A percentile compares a stretch with the other conserved stretches of the same genome.
Evolutionary conservation across 371 early-diverging fungal species (phyloP).

Genomic region (Saksenaea vasiformis): DNA sequence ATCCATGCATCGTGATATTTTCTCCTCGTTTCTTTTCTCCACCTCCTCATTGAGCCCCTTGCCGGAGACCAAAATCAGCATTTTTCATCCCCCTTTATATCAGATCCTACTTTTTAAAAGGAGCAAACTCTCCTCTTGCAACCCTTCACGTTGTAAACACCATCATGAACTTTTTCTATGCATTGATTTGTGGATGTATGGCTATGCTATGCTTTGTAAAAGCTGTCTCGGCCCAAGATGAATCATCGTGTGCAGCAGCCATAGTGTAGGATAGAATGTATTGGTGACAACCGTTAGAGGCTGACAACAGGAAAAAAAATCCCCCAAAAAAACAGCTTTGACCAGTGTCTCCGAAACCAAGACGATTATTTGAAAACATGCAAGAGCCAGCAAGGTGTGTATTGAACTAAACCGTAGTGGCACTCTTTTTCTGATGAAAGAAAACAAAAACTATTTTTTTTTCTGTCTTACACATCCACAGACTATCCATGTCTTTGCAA

Average conservation of each 20-base stretch:
- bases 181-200: background rate
- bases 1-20: background rate
- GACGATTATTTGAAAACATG: constrained; percentile 23
- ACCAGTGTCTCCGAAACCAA: constrained; percentile 19
- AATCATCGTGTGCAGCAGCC: background rate
- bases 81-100: constrained; percentile 3
- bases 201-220: background rate
- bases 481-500: constrained; percentile 28
- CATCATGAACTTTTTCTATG: background rate
- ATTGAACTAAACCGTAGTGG: background rate
- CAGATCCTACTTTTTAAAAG: background rate
- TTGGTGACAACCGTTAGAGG: background rate
- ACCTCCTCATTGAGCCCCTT: constrained; percentile 1
- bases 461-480: background rate
- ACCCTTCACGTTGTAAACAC: background rate
- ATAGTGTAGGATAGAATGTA: background rate
- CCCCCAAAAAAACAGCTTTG: constrained; percentile 10
- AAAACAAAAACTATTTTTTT: background rate
- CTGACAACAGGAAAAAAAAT: background rate
- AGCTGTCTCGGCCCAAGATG: background rate
- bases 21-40: constrained; percentile 1
- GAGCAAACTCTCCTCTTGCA: background rate
- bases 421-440: no score
- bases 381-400: constrained; percentile 15
- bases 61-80: background rate